Conservation (phyloP, 2,329 filamentous ascomycete species). For the Colletotrichum sp. region DNA sequence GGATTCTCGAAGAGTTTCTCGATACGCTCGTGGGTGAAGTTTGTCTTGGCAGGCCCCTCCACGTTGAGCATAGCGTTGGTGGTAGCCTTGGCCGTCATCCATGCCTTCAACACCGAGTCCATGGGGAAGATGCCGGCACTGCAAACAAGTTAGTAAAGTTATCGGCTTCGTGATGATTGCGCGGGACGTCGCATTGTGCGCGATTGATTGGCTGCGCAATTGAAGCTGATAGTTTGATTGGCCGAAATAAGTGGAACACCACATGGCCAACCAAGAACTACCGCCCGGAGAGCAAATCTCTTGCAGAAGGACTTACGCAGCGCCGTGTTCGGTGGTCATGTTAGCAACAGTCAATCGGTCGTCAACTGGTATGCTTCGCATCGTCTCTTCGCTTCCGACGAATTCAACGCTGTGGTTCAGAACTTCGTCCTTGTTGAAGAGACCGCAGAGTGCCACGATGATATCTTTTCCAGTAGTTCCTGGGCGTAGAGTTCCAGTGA, state of each 20-base stretch:
- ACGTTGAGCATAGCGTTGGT: slow-evolving; percentile 65
- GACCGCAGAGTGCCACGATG: slow-evolving; percentile 84
- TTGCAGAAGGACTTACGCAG: slow-evolving; percentile 43
- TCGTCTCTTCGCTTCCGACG: slow-evolving; percentile 77
- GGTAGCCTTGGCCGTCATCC: slow-evolving; percentile 81
- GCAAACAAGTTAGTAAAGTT: not conserved
- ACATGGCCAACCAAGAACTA: not conserved
- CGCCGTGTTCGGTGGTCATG: slow-evolving; percentile 86
- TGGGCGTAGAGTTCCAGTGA: slow-evolving; percentile 75
- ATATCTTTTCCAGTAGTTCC: slow-evolving; percentile 95
- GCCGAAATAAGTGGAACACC: not conserved
- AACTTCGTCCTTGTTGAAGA: slow-evolving; percentile 88
- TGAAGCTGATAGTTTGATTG: not conserved
- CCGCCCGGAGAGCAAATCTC: not conserved
- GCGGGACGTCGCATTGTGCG: not conserved
- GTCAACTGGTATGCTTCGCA: slow-evolving; percentile 74
- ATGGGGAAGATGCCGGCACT: slow-evolving; percentile 75
- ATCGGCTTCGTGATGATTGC: rapidly evolving
- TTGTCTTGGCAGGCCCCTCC: slow-evolving; percentile 52
- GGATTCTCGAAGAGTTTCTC: slow-evolving; percentile 74
- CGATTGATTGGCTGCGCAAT: not conserved
- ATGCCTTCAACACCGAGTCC: slow-evolving; percentile 72
- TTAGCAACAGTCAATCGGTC: slow-evolving; percentile 76
- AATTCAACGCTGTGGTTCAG: slow-evolving; percentile 94
- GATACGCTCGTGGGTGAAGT: slow-evolving; percentile 75